Evolutionary conservation across 2,329 filamentous ascomycete species (phyloP).

Genomic region (Penicillium carneum): DNA sequence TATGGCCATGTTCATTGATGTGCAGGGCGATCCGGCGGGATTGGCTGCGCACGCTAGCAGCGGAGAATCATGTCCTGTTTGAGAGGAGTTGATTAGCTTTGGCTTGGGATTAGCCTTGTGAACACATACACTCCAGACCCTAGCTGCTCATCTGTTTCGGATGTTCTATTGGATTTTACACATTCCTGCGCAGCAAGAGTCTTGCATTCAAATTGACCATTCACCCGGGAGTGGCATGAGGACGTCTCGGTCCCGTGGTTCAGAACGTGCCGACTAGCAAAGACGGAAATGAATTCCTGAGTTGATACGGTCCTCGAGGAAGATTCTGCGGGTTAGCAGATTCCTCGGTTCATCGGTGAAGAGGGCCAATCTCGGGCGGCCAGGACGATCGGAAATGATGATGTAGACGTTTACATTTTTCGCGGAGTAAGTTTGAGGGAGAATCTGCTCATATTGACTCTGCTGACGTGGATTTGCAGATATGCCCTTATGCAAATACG

Average conservation of each 20-base stretch:
- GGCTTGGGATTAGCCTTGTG: neutral
- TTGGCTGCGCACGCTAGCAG: constrained; percentile 26
- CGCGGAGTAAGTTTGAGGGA: constrained; percentile 55
- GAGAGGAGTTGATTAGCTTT: neutral
- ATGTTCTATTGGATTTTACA: constrained; percentile 49
- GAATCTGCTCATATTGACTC: neutral
- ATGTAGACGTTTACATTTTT: constrained; percentile 64
- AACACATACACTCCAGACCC: neutral
- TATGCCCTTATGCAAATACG: constrained; percentile 25
- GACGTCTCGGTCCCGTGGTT: constrained; percentile 64
- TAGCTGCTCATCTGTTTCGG: neutral
- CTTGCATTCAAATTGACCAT: constrained; percentile 60
- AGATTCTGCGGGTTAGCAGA: constrained; percentile 56
- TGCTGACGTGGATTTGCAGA: constrained; percentile 8
- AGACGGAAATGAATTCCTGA: constrained; percentile 62
- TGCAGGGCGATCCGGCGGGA: constrained; percentile 35
- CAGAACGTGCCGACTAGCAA: constrained; percentile 64
- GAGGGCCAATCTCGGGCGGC: constrained; percentile 63
- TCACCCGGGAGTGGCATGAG: constrained; percentile 66
- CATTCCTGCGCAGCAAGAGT: constrained; percentile 58
- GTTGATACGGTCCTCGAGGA: constrained; percentile 58
- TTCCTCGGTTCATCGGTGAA: constrained; percentile 62
- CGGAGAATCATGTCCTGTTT: constrained; percentile 7
- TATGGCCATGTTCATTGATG: constrained; percentile 54
- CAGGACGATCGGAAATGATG: constrained; percentile 63